These are phyloP conservation scores for Plasmodiophora brassicae DNA, from an alignment of 208 protist species.

Conservation along the genomic window DNA sequence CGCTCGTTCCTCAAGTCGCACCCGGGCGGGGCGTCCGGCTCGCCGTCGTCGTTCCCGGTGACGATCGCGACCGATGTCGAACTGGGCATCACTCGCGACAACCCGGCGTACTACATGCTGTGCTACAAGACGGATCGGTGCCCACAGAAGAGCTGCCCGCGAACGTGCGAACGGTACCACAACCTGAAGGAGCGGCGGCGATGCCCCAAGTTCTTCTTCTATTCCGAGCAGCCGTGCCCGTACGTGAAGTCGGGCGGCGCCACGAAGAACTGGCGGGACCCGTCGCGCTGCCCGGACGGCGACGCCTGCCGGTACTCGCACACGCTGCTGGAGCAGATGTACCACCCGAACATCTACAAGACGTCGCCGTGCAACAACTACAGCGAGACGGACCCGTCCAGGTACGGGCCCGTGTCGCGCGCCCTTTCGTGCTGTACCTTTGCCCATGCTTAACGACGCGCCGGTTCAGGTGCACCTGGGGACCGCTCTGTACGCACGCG, in stretches of 20 bases:
- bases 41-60: neutral
- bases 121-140: slow-evolving; percentile 28
- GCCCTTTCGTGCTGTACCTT: no score
- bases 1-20: neutral
- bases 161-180: slow-evolving; percentile 12
- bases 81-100: neutral
- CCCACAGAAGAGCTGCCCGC: slow-evolving; percentile 15
- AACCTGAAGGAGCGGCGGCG: slow-evolving; percentile 31
- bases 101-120: slow-evolving; percentile 17
- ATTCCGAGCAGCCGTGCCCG: slow-evolving; percentile 22
- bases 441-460: no score
- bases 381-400: neutral
- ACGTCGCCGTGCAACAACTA: neutral
- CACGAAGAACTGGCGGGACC: slow-evolving; percentile 26
- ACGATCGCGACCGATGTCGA: neutral
- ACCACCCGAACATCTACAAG: slow-evolving; percentile 32
- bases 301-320: slow-evolving; percentile 21
- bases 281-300: slow-evolving; percentile 16
- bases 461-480: slow-evolving; percentile 30
- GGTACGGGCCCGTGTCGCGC: no score
- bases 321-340: slow-evolving; percentile 30
- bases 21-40: neutral
- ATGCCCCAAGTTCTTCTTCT: slow-evolving; percentile 24
- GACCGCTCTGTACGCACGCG: neutral
- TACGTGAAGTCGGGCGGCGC: slow-evolving; percentile 24